Base-by-base conservation (phyloP, 306 rosid genomes). In the Arachis stenosperma region DNA sequence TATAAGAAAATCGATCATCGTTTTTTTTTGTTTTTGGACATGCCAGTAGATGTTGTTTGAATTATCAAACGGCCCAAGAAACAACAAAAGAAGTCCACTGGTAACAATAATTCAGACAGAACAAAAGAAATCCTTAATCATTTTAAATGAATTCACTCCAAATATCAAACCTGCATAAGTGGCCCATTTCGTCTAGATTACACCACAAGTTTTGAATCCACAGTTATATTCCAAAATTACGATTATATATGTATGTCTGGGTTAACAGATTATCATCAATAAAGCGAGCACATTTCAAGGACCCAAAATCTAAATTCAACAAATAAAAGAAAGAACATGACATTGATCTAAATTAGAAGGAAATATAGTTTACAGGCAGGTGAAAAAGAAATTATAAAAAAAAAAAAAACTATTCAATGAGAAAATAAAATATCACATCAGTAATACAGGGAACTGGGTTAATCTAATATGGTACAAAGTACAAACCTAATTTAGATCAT, bases 381-480 rank as follows among this genome's bases (percentile, higher is more conserved):
- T 40, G 22, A 58, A 60, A 63, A 53, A 64, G 2, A 42, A 5
- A 6, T 42, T 42, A 33, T 33, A 4, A 33, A 42, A 42, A 42
- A 42, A 1, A 42, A 70, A 69, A 57, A 78, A 71, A 29, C 76
- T 84, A 79, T 60, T 53, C 47, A 64, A 75, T 30, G 77, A 53
- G 37, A 67, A 63, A 63, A 74, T 76, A 63, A 79, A 77, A 78
- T 69, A 74, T 80, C 78, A 70, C 85, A 39, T 77, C 74, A 75
- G 76, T 72, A 81, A 75, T 83, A 86, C 86, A 84, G 75, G 59
- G 72, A 69, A 57, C n/a, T 62, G 61, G 77, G 79, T 81, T 82
- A 85, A 81, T 65, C 83, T 74, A 83, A 76, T 88, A 90, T 88
- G 91, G 92, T 88, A 90, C 97, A 90, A 73, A 56, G 42, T 75